Evolutionary conservation across 345 rosid genomes (phyloP).

Genomic region (Schrenkiella parvula): DNA sequence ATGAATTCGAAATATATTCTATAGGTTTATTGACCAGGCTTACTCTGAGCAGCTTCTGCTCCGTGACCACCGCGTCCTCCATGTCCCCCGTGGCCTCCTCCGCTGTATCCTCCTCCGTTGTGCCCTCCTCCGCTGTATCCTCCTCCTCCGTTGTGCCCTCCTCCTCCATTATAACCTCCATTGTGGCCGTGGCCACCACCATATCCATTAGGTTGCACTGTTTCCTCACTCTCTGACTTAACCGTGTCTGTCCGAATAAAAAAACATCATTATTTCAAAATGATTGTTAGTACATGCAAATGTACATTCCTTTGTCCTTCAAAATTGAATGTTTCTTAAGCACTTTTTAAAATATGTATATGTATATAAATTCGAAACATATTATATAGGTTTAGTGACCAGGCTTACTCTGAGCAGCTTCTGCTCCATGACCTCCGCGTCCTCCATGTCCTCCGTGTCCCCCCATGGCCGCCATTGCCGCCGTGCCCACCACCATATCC

Average conservation of each 20-base stretch:
- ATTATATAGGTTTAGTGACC: not conserved
- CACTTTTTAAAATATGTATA: not conserved
- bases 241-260: not conserved
- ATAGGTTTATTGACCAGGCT: conserved; percentile 10
- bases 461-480: too few species aligned
- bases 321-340: not conserved
- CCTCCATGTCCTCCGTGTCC: not conserved
- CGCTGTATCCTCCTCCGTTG: not conserved
- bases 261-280: not conserved
- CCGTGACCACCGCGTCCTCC: conserved; percentile 1
- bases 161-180: not conserved
- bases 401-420: not conserved
- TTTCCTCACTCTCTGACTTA: not conserved
- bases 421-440: not conserved
- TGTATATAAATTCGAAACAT: not conserved
- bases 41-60: conserved; percentile 13
- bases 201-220: conserved; percentile 9
- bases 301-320: not conserved
- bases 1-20: too few species aligned
- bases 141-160: not conserved
- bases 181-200: too few species aligned
- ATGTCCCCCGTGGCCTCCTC: not conserved
- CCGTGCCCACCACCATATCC: not conserved
- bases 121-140: not conserved
- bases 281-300: not conserved